These are phyloP conservation scores for Trichosporon ovoides DNA, from an alignment of 1,284 basidiomycete genomes.

Conservation along the genomic window DNA sequence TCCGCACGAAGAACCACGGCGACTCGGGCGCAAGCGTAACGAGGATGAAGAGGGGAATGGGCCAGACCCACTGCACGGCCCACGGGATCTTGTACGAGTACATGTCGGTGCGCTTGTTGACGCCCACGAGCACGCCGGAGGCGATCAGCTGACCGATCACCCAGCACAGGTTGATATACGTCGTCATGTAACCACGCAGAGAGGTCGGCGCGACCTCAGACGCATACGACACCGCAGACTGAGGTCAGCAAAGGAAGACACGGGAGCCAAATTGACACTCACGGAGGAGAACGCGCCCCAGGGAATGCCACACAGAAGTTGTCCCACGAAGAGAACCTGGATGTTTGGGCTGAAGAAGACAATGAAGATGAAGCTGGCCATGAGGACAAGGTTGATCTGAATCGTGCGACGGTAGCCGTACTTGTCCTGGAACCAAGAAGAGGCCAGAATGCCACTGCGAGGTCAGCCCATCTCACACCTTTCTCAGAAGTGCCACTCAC, in stretches of 20 bases:
- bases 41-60: constrained; percentile 16
- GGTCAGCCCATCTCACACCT: too few species aligned
- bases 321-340: constrained; percentile 27
- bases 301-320: constrained; percentile 35
- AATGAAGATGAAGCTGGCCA: too few species aligned
- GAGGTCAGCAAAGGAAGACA: too few species aligned
- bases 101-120: constrained; percentile 15
- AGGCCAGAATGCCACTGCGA: too few species aligned
- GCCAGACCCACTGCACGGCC: constrained; percentile 18
- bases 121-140: constrained; percentile 13
- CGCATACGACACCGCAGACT: constrained; percentile 35
- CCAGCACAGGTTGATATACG: constrained; percentile 47
- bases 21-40: constrained; percentile 30
- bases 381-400: too few species aligned
- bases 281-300: constrained; percentile 21
- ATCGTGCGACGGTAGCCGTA: too few species aligned
- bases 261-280: too few species aligned
- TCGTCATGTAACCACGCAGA: constrained; percentile 42
- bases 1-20: constrained; percentile 35
- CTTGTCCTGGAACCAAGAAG: too few species aligned
- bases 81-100: constrained; percentile 19
- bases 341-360: too few species aligned
- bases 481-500: too few species aligned
- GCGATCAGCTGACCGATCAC: constrained; percentile 25
- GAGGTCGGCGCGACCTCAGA: constrained; percentile 41